Conservation (phyloP, 768 basidiomycete species). For the Termitomyces sp. region DNA sequence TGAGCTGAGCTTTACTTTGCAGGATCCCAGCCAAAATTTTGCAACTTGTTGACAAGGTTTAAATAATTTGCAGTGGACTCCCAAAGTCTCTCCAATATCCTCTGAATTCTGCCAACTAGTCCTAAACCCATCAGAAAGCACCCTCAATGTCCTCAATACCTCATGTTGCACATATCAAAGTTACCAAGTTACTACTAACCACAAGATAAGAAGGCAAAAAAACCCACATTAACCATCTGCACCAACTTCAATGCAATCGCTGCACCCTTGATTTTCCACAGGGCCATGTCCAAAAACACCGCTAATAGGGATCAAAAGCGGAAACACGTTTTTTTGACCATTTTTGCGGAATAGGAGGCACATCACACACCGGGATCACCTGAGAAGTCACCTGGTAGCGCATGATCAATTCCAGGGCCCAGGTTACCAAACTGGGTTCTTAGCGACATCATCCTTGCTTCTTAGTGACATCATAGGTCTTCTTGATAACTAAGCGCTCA, state of each 20-base stretch:
- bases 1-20: constrained; percentile 62
- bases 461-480: no score
- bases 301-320: no score
- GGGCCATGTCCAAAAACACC: constrained; percentile 63
- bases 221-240: constrained; percentile 66
- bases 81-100: constrained; percentile 90
- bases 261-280: constrained; percentile 85
- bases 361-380: no score
- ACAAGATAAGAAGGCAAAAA: background rate
- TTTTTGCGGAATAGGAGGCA: no score
- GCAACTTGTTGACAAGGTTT: constrained; percentile 44
- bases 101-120: constrained; percentile 93
- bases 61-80: constrained; percentile 29
- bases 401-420: no score
- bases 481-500: no score
- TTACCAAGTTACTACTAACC: background rate
- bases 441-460: no score
- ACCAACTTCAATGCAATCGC: constrained; percentile 70
- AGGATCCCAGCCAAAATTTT: constrained; percentile 79
- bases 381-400: no score
- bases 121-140: constrained; percentile 73
- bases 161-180: constrained; percentile 65
- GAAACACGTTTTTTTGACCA: no score
- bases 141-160: constrained; percentile 64
- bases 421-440: no score